Conservation (phyloP, 441 rosid species). For the Breynia disticha region DNA sequence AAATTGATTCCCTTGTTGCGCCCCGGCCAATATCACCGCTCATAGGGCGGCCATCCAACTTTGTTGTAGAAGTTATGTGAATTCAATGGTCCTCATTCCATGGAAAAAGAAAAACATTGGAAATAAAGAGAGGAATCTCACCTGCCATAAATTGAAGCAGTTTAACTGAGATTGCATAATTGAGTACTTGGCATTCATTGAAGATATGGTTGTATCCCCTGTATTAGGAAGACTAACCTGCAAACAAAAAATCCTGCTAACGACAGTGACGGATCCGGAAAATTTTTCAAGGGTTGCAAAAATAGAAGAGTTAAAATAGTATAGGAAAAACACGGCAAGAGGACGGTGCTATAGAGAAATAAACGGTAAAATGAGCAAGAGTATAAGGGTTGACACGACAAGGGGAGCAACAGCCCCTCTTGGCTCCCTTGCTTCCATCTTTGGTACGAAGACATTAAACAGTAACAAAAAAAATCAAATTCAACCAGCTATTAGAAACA, state of each 20-base stretch:
- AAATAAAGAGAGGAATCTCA: constrained; percentile 6
- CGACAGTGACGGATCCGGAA: too few relatives aligned
- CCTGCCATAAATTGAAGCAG: constrained; percentile 60
- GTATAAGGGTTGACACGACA: too few relatives aligned
- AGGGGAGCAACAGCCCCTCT: too few relatives aligned
- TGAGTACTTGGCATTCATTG: constrained; percentile 47
- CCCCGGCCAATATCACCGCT: constrained; percentile 66
- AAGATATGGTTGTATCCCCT: constrained; percentile 33
- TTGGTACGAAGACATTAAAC: neutral
- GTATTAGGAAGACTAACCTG: constrained; percentile 50
- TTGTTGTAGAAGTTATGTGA: constrained; percentile 4
- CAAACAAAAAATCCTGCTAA: neutral
- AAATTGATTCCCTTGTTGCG: constrained; percentile 44
- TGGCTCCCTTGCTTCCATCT: too few relatives aligned
- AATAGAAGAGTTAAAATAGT: too few relatives aligned
- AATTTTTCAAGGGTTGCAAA: too few relatives aligned
- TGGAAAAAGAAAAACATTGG: neutral
- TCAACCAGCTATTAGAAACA: constrained; percentile 13
- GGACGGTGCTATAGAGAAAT: too few relatives aligned
- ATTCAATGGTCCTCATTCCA: neutral
- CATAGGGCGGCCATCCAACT: constrained; percentile 72
- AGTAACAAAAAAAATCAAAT: neutral
- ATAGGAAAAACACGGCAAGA: too few relatives aligned
- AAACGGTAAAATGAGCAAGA: too few relatives aligned
- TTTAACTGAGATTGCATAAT: constrained; percentile 34